Evolutionary conservation across 1,284 basidiomycete genomes (phyloP), one percentile per base, ranked within the genome.

Genomic region (Heterobasidion occidentale): DNA sequence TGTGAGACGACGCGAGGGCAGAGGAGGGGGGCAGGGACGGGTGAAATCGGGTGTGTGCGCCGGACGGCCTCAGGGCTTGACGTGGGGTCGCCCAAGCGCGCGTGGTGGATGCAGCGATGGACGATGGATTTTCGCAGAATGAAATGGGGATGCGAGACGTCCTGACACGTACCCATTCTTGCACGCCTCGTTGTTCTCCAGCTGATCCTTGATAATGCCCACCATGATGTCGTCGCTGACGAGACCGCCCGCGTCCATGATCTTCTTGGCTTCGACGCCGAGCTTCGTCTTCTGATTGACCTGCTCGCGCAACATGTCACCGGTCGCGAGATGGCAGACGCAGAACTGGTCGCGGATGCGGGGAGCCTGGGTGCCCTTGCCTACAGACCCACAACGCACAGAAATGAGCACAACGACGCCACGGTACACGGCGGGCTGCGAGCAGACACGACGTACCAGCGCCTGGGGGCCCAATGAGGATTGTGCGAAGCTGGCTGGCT

Each of bases 161-260:
- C 36, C 54, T 55, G 51, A 42, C 46, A 67, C 70, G 61, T 55
- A 96, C 94, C 96, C 96, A 61, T 94, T 91, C 77, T 90, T 86
- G 81, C 96, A 99, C 33, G 78, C 77, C 71, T 86, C 81, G 83
- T 99, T 99, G 73, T 86, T 90, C 72, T 95, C 90, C 52, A 99
- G 78, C 78, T 99, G 94, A 68, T 94, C 85, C 77, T 92, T 90
- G 77, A 99, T 98, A 87, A 99, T 99, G 60, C 84, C 84, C 55
- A 99, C 93, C 86, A 99, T 91, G 70, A 99, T 97, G 61, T 98
- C 95, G 71, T 99, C 96, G 53, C 85, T 82, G 57, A 99, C 94
- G 54, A 99, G 85, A 33, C 90, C 94, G 52, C 96, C 95, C 36
- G 84, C 81, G 71, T 98, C 95, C 92, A 99, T 98, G 71, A 98